Evolutionary conservation across 352 stramenopile genomes (phyloP).

Genomic region (Phytophthora meadii): DNA sequence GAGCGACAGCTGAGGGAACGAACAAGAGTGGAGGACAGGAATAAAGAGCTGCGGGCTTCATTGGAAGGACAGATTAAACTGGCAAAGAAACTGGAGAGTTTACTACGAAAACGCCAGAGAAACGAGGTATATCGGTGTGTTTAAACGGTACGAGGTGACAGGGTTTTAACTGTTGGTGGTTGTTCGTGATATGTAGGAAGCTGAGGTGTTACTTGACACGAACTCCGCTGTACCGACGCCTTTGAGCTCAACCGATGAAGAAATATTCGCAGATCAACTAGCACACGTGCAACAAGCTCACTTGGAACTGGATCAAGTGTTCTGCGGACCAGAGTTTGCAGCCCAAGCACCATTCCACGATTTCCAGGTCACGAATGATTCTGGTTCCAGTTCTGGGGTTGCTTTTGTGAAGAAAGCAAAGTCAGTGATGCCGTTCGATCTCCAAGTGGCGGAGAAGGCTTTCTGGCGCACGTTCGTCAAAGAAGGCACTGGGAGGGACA

Average conservation of each 20-base stretch:
- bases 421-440: slow-evolving; percentile 44
- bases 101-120: slow-evolving; percentile 33
- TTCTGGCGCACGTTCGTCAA: slow-evolving; percentile 47
- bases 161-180: too few species aligned
- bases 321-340: slow-evolving; percentile 24
- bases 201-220: slow-evolving; percentile 4
- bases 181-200: slow-evolving; percentile 10
- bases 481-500: slow-evolving; percentile 34
- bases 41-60: slow-evolving; percentile 31
- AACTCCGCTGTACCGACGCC: slow-evolving; percentile 8
- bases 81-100: slow-evolving; percentile 36
- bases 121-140: slow-evolving; percentile 1
- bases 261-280: slow-evolving; percentile 41
- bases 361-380: slow-evolving; percentile 21
- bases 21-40: slow-evolving; percentile 39
- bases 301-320: slow-evolving; percentile 29
- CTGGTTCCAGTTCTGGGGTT: slow-evolving; percentile 22
- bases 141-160: too few species aligned
- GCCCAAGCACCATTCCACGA: slow-evolving; percentile 17
- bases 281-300: slow-evolving; percentile 23
- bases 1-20: slow-evolving; percentile 34
- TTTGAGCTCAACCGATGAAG: slow-evolving; percentile 25
- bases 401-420: slow-evolving; percentile 43
- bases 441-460: slow-evolving; percentile 31
- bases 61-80: slow-evolving; percentile 49